Evolutionary conservation across 306 rosid species (phyloP), one percentile per base, ranked within the genome.

Genomic region (Mimosa bimucronata): DNA sequence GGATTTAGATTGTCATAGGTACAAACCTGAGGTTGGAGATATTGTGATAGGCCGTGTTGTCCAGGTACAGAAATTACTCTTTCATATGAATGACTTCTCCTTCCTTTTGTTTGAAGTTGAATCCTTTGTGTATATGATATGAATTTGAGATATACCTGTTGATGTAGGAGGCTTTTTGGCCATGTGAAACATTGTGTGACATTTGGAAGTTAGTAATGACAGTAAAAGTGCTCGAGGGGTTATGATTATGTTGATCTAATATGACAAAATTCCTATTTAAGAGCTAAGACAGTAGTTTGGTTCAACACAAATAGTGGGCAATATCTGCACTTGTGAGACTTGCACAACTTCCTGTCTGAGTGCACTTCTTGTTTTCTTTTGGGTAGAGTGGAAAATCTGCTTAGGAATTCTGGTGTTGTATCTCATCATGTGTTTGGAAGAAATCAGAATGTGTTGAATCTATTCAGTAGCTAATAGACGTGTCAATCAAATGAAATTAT

Each of bases 11-110:
- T 41, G 57, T 82, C 7, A 21, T 78, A 91, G 98, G 88, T 95
- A 92, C 83, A 95, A 95, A 81, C 98, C 98, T 0, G 98, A 95
- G 84, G 97, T 91, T 77, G 98, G 98, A 52, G 99, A 95, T 84
- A 91, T 93, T 26, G 74, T 93, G 50, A 86, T 92, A 14, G 96
- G 99, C 11, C 98, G 98, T 80, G 97, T 91, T 78, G 31, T 85
- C 31, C 97, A 93, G 99, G 98, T 90, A 84, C 45, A 15, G 15
- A 68, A 40, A 40, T 38, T 77, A 19, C 5, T 57, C 31, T 52
- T 50, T 52, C 3, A 1, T 68, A 4, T 38, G 1, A 2, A 58
- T 10, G 25, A 19, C 19, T 11, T 4, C 40, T 77, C 34, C 12
- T 69, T 41, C 30, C 3, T 9, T 67, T 14, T 38, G 31, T 11